Conservation (phyloP, 345 rosid species). For the Rhizophora mangle region DNA sequence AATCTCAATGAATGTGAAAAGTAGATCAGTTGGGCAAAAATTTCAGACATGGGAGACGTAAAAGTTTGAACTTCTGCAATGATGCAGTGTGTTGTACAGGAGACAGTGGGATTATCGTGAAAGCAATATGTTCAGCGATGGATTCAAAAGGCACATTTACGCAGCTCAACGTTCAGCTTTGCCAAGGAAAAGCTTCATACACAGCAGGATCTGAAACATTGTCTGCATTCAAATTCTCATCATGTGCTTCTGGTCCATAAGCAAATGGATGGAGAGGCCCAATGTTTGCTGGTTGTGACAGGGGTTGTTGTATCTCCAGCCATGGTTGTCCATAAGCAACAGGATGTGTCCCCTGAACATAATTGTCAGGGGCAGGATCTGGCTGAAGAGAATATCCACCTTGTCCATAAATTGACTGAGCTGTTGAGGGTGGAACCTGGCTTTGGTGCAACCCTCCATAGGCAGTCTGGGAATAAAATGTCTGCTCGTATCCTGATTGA, state of each 20-base stretch:
- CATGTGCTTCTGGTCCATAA: conserved; percentile 15
- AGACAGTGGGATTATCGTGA: conserved; percentile 1
- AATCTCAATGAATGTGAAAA: not conserved
- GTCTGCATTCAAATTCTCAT: not conserved
- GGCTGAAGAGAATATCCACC: conserved; percentile 21
- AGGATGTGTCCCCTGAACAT: conserved; percentile 6
- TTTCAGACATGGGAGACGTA: conserved; percentile 1
- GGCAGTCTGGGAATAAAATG: conserved; percentile 8
- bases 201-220: conserved; percentile 3
- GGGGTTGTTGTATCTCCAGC: not conserved
- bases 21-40: not conserved
- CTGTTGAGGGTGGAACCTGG: not conserved
- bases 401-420: conserved; percentile 20
- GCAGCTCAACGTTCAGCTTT: conserved; percentile 3
- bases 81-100: conserved; percentile 10
- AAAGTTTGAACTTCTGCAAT: not conserved
- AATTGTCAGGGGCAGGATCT: conserved; percentile 10
- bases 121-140: not conserved
- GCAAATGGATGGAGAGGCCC: conserved; percentile 5
- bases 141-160: not conserved
- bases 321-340: conserved; percentile 3
- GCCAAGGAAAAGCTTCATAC: conserved; percentile 9
- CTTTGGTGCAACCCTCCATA: conserved; percentile 13
- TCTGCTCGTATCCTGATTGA: conserved; percentile 26
- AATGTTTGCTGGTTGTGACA: conserved; percentile 10